These are phyloP conservation scores for Fusarium algeriense DNA, from an alignment of 2,329 filamentous ascomycete genomes.

Conservation along the genomic window DNA sequence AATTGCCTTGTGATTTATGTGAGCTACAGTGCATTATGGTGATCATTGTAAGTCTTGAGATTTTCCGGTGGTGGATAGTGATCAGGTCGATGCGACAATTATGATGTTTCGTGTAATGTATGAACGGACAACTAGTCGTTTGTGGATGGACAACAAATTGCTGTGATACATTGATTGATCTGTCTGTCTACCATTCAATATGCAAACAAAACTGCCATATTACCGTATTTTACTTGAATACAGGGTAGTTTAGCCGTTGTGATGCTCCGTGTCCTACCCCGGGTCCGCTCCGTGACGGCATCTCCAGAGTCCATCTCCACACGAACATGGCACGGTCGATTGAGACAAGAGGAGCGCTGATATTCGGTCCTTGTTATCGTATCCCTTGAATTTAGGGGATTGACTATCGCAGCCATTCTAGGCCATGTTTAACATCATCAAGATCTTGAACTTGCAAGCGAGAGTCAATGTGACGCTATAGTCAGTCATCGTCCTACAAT, in stretches of 20 bases:
- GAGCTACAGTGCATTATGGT: background rate
- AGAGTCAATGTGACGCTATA: constrained; percentile 42
- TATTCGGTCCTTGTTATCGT: constrained; percentile 13
- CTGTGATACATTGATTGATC: background rate
- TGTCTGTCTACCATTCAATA: background rate
- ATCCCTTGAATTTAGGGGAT: background rate
- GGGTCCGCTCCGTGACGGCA: constrained; percentile 37
- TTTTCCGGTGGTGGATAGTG: constrained; percentile 4
- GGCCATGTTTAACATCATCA: background rate
- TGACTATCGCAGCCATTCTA: background rate
- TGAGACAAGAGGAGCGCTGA: constrained; percentile 32
- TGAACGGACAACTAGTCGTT: background rate
- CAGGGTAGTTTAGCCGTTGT: constrained; percentile 36
- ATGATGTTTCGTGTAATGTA: constrained; percentile 15
- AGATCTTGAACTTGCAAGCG: constrained; percentile 4
- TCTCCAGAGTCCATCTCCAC: constrained; percentile 15
- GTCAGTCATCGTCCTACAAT: constrained; percentile 31
- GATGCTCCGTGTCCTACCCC: constrained; percentile 32
- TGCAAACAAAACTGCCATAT: background rate
- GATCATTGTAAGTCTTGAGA: constrained; percentile 2
- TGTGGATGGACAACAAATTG: background rate
- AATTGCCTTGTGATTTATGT: background rate
- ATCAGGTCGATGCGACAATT: constrained; percentile 10
- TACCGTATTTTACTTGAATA: background rate
- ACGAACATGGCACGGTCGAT: constrained; percentile 28